These are phyloP conservation scores for Epichloe elymi DNA, from an alignment of 2,329 filamentous ascomycete species.

Conservation along the genomic window DNA sequence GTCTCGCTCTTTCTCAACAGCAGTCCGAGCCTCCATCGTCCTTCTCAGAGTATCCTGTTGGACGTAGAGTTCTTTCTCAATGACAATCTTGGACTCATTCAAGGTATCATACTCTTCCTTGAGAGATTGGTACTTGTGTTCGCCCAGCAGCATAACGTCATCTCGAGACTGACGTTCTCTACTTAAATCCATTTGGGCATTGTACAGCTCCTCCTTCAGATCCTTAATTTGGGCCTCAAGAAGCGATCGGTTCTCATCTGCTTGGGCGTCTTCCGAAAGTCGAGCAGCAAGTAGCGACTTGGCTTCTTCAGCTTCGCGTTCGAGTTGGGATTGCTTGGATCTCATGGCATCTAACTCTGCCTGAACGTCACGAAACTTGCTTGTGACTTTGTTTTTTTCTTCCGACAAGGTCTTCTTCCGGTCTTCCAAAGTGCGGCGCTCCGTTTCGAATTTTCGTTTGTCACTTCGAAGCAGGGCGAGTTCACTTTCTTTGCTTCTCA, in stretches of 20 bases:
- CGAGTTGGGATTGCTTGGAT: conserved; percentile 69
- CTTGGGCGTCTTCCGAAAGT: conserved; percentile 79
- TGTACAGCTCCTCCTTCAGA: conserved; percentile 73
- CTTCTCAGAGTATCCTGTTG: conserved; percentile 85
- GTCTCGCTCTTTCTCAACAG: conserved; percentile 77
- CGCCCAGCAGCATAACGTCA: conserved; percentile 79
- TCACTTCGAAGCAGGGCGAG: conserved; percentile 74
- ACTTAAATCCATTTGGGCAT: conserved; percentile 77
- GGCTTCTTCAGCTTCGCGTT: conserved; percentile 80
- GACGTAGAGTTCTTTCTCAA: conserved; percentile 94
- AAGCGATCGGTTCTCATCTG: conserved; percentile 65
- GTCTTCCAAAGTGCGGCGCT: conserved; percentile 64
- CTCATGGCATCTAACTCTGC: conserved; percentile 79
- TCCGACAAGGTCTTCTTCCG: conserved; percentile 58
- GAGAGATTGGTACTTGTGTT: conserved; percentile 73
- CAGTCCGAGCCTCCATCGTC: conserved; percentile 66
- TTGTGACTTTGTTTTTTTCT: conserved; percentile 69
- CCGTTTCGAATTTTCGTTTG: conserved; percentile 68
- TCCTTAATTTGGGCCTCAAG: conserved; percentile 79
- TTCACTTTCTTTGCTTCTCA: conserved; percentile 89
- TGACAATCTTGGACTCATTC: conserved; percentile 90
- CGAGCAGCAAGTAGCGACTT: conserved; percentile 77
- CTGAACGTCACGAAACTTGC: conserved; percentile 68
- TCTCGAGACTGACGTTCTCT: conserved; percentile 86
- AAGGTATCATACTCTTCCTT: conserved; percentile 75